These are phyloP conservation scores for Tulasnella sp. DNA, from an alignment of 768 basidiomycete species.

Conservation along the genomic window DNA sequence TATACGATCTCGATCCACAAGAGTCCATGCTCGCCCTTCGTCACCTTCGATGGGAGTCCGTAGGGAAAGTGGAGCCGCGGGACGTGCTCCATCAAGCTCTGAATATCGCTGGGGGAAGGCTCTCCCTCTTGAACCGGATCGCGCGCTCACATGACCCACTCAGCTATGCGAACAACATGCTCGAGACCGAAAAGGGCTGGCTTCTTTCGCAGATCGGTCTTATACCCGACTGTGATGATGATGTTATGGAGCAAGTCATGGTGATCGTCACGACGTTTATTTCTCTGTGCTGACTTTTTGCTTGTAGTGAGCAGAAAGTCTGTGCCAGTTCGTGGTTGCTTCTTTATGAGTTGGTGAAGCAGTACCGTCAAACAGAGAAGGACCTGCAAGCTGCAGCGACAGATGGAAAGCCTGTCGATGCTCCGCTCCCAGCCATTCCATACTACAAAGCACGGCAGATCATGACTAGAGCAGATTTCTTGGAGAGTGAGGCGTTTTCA, in stretches of 20 bases:
- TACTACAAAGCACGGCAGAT: constrained; percentile 67
- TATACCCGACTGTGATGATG: constrained; percentile 74
- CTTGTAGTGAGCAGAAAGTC: constrained; percentile 8
- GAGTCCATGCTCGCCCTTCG: constrained; percentile 51
- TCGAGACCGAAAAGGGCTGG: constrained; percentile 70
- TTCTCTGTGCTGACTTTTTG: constrained; percentile 36
- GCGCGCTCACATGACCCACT: constrained; percentile 53
- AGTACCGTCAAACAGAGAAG: not conserved
- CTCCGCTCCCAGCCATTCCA: constrained; percentile 52
- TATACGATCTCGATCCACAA: constrained; percentile 51
- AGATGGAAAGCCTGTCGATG: not conserved
- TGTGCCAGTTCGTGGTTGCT: constrained; percentile 1
- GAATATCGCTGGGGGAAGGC: constrained; percentile 61
- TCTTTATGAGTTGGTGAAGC: constrained; percentile 5
- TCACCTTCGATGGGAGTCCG: constrained; percentile 38
- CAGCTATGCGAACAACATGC: constrained; percentile 50
- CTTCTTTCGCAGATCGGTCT: constrained; percentile 68
- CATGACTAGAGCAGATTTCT: constrained; percentile 75
- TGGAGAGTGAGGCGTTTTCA: constrained; percentile 45
- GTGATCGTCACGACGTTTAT: too few relatives aligned
- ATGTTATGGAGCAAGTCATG: constrained; percentile 52
- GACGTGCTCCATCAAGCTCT: constrained; percentile 38
- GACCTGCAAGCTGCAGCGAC: not conserved
- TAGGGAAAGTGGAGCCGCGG: constrained; percentile 31
- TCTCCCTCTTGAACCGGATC: constrained; percentile 64